Conservation (phyloP, 192 early-diverging fungal genomes). For the Coemansia sp. region DNA sequence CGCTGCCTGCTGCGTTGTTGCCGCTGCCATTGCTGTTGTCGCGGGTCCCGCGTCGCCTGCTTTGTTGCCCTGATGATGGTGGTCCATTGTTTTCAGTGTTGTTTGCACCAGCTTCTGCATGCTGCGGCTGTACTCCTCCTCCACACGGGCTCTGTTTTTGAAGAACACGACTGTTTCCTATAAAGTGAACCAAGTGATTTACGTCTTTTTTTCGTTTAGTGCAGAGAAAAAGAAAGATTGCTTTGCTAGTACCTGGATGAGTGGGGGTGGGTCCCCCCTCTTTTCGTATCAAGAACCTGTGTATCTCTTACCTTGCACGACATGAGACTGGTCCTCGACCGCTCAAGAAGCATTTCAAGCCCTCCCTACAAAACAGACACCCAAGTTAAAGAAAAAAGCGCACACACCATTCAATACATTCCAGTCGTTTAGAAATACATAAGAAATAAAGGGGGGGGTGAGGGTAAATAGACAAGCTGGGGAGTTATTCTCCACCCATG, state of each 20-base stretch:
- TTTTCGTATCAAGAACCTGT: neutral
- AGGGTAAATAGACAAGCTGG: too few relatives aligned
- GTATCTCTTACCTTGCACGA: conserved; percentile 45
- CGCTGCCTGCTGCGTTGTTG: conserved; percentile 75
- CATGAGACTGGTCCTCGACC: conserved; percentile 44
- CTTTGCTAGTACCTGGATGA: neutral
- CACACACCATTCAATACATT: neutral
- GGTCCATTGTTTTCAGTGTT: conserved; percentile 60
- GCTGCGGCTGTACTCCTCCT: conserved; percentile 85
- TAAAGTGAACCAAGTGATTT: neutral
- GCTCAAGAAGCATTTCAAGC: conserved; percentile 45
- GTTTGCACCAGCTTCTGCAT: conserved; percentile 75
- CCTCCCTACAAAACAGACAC: conserved; percentile 35
- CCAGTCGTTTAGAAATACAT: neutral
- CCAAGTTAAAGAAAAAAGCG: too few relatives aligned
- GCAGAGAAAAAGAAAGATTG: neutral
- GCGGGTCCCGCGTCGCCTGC: conserved; percentile 29
- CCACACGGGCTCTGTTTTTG: conserved; percentile 84
- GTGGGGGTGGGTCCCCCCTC: too few relatives aligned
- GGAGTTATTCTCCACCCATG: neutral
- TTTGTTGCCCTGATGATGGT: too few relatives aligned
- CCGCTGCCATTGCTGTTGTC: too few relatives aligned
- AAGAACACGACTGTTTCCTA: conserved; percentile 73
- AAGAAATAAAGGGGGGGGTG: neutral
- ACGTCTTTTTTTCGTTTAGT: neutral